A percentile compares a stretch with the other conserved stretches of the same genome.
Conservation (phyloP, 2,329 filamentous ascomycete genomes). For the Pseudogymnoascus sp. region DNA sequence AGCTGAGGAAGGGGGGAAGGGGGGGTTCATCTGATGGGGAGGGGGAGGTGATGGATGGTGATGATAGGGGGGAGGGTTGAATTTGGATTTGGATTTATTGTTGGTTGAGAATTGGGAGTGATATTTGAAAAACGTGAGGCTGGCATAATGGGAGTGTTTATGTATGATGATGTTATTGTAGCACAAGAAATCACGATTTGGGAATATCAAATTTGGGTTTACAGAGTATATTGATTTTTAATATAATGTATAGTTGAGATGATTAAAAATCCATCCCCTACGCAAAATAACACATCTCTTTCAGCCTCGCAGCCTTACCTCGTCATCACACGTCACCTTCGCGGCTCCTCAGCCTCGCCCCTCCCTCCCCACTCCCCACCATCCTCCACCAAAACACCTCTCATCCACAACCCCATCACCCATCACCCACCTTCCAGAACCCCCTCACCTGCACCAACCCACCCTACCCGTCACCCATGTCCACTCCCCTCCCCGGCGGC, state of each 20-base stretch:
- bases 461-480: neutral
- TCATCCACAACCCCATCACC: neutral
- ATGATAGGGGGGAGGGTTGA: neutral
- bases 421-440: neutral
- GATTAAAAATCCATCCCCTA: neutral
- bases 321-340: neutral
- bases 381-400: neutral
- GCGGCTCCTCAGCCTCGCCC: neutral
- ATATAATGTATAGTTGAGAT: too few species aligned
- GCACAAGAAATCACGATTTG: neutral
- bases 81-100: neutral
- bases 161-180: neutral
- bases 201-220: neutral
- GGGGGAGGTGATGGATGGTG: neutral
- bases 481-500: slow-evolving; percentile 34
- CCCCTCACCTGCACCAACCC: neutral
- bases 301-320: neutral
- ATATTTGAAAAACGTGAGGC: neutral
- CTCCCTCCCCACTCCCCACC: neutral
- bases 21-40: neutral
- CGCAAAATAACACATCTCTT: neutral
- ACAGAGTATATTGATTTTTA: too few species aligned
- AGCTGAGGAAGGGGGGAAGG: neutral
- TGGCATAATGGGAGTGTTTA: neutral
- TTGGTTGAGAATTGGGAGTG: neutral